Evolutionary conservation across 2,329 filamentous ascomycete genomes (phyloP).

Genomic region (Furcasterigmium furcatum): DNA sequence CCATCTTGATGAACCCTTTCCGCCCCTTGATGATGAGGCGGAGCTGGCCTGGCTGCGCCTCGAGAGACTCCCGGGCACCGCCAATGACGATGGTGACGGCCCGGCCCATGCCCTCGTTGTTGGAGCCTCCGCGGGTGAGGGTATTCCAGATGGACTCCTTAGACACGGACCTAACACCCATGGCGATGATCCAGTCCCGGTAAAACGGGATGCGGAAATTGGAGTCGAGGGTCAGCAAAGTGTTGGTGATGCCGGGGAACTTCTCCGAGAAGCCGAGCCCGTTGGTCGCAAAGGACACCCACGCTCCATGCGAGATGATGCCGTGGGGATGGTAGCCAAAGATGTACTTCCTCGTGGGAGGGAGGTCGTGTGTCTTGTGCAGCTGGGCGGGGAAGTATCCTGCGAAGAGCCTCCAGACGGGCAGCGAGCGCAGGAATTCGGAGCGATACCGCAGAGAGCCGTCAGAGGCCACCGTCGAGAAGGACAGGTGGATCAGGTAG

Average conservation of each 20-base stretch:
- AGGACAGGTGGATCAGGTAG: conserved; percentile 80
- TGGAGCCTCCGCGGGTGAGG: conserved; percentile 72
- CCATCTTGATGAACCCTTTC: conserved; percentile 92
- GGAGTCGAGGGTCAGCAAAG: conserved; percentile 85
- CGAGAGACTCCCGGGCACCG: conserved; percentile 86
- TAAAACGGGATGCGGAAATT: conserved; percentile 96
- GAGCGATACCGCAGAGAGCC: conserved; percentile 74
- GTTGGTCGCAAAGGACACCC: conserved; percentile 86
- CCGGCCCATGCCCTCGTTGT: conserved; percentile 84
- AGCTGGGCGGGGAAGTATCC: conserved; percentile 88
- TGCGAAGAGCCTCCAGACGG: conserved; percentile 84
- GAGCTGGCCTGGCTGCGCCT: conserved; percentile 75
- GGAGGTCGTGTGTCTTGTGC: conserved; percentile 78
- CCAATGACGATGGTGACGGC: conserved; percentile 95
- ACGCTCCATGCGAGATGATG: conserved; percentile 96
- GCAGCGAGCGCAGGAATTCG: conserved; percentile 67
- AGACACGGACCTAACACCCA: conserved; percentile 86
- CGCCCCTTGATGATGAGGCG: conserved; percentile 77
- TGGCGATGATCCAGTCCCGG: conserved; percentile 85
- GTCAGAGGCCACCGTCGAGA: conserved; percentile 73
- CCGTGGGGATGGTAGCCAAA: conserved; percentile 97
- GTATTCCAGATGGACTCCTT: conserved; percentile 90
- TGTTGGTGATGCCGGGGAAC: conserved; percentile 95
- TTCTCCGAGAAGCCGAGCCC: conserved; percentile 81
- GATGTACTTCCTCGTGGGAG: conserved; percentile 85